Evolutionary conservation across 116 monocot species (phyloP).

Genomic region (Iris pallida): DNA sequence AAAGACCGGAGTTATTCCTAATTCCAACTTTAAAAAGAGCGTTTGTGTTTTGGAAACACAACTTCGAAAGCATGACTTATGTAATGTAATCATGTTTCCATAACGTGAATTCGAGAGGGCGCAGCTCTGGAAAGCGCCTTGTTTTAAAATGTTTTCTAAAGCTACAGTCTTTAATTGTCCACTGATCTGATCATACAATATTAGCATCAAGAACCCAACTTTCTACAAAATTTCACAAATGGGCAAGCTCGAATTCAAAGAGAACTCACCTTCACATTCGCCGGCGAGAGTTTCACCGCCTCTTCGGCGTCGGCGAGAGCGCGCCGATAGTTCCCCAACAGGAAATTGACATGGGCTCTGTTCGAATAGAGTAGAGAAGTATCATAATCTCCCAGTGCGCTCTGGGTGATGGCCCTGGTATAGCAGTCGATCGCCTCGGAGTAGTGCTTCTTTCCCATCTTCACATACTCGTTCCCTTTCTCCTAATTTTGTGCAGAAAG

Average conservation of each 20-base stretch:
- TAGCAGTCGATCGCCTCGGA: constrained; percentile 76
- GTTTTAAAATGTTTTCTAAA: too few species aligned
- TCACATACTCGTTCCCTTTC: constrained; percentile 76
- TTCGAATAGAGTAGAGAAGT: constrained; percentile 69
- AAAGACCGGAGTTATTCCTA: too few species aligned
- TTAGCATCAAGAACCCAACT: too few species aligned
- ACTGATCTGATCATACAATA: too few species aligned
- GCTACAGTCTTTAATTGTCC: too few species aligned
- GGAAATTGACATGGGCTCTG: constrained; percentile 83
- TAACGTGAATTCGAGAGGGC: too few species aligned
- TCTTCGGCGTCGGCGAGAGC: constrained; percentile 71
- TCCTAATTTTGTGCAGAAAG: constrained; percentile 33
- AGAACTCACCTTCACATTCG: constrained; percentile 63
- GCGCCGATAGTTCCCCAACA: constrained; percentile 74
- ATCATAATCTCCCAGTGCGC: constrained; percentile 47
- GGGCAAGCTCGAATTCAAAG: background rate
- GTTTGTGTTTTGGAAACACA: too few species aligned
- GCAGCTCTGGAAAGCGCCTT: too few species aligned
- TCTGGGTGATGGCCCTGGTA: constrained; percentile 78
- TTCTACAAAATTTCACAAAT: background rate
- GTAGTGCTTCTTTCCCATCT: constrained; percentile 86
- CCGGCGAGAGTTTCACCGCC: constrained; percentile 56
- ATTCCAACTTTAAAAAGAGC: too few species aligned
- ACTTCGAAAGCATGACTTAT: too few species aligned
- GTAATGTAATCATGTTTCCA: too few species aligned